A percentile compares a stretch with the other conserved stretches of the same genome.
Evolutionary conservation across 441 rosid genomes (phyloP).

Genomic region (Mallotus japonicus): DNA sequence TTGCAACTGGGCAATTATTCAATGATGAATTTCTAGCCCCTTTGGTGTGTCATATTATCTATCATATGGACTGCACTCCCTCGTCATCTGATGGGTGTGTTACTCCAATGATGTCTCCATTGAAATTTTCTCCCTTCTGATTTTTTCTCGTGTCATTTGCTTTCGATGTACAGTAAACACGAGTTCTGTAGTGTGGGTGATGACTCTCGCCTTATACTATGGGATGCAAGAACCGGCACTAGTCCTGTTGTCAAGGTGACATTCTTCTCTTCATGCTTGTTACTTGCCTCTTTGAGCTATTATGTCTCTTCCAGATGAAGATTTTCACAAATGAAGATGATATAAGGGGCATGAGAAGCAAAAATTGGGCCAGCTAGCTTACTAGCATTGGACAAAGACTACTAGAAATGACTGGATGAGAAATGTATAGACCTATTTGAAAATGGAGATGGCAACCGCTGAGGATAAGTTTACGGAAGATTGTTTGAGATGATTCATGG

Average conservation of each 20-base stretch:
- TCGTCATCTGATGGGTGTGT: background rate
- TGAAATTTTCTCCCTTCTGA: background rate
- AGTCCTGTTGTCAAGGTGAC: constrained; percentile 49
- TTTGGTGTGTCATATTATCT: background rate
- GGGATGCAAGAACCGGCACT: constrained; percentile 53
- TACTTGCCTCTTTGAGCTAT: background rate
- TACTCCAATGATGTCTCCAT: background rate
- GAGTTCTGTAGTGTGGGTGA: constrained; percentile 56
- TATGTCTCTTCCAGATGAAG: background rate
- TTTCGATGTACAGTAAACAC: constrained; percentile 28
- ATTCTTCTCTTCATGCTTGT: constrained; percentile 4
- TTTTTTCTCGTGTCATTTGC: constrained; percentile 27
- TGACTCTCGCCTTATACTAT: constrained; percentile 52
- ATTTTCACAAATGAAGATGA: background rate
- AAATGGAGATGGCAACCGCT: background rate
- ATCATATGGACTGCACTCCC: background rate
- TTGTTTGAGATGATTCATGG: background rate
- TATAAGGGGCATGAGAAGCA: background rate
- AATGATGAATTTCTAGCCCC: background rate
- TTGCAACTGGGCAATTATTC: background rate
- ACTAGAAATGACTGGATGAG: background rate
- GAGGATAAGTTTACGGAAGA: background rate
- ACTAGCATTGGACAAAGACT: background rate
- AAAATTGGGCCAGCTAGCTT: background rate
- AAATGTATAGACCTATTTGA: background rate